These are phyloP conservation scores for Streptanthus diversifolius DNA, from an alignment of 345 rosid genomes.

Conservation along the genomic window DNA sequence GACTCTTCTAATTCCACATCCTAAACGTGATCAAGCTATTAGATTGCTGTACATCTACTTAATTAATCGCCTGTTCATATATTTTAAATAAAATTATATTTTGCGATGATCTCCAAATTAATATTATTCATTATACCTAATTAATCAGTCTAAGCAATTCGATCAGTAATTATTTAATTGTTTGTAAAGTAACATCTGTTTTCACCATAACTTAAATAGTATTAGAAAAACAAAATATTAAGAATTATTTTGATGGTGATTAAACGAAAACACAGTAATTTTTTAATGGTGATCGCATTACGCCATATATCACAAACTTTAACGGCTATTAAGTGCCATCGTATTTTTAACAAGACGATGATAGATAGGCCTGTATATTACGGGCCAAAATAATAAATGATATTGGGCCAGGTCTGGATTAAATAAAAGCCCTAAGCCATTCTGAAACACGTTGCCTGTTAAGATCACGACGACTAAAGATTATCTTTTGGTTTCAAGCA, in stretches of 20 bases:
- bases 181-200: background rate
- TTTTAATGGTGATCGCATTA: too few relatives aligned
- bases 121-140: background rate
- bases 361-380: background rate
- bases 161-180: background rate
- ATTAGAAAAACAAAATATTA: background rate
- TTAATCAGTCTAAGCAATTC: background rate
- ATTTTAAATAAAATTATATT: background rate
- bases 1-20: background rate
- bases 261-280: too few relatives aligned
- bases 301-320: too few relatives aligned
- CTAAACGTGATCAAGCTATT: background rate
- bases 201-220: background rate
- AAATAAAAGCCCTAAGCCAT: background rate
- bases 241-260: background rate
- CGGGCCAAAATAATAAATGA: background rate
- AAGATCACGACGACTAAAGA: too few relatives aligned
- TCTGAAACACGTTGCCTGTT: background rate
- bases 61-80: background rate
- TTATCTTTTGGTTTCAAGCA: too few relatives aligned
- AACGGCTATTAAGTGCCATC: too few relatives aligned
- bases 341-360: too few relatives aligned
- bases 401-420: background rate
- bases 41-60: background rate
- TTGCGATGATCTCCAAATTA: background rate